Base-by-base conservation (phyloP, 768 basidiomycete species). In the Leccinum uliginosum region DNA sequence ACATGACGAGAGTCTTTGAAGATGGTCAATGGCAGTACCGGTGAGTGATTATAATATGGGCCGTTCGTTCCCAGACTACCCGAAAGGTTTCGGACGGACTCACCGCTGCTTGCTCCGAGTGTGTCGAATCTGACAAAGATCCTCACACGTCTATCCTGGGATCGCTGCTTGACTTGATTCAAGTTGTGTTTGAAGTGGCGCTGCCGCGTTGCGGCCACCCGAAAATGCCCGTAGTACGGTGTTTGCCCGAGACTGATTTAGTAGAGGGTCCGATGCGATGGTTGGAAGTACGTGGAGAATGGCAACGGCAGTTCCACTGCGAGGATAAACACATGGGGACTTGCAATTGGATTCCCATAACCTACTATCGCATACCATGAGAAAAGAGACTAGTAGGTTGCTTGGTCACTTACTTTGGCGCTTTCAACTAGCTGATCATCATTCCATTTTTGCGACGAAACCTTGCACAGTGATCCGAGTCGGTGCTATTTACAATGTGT, bases 1-100 rank as follows among this genome's bases (percentile, higher is more conserved):
- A 46, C 65, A 65, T 68, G 57, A 50, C 50, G 51, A 29, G 27
- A 10, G 54, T 43, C 30, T 10, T n/a, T n/a, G n/a, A 4, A 34
- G 2, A 55, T 29, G 32, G 35, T 24, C 38, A 6, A 32, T 21
- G 44, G 29, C 3, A 27, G 32, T 6, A 17, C 14, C 29, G 29
- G 43, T 34, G 40, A 30, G 50, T 12, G 48, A 60, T 52, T n/a
- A n/a, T 17, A 30, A 32, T 32, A 38, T 38, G n/a, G 38, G 38
- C 38, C 38, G 38, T 38, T 38, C 38, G 38, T 38, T 38, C 38
- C 38, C 3, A 19, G 46, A 7, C 11, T 9, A 17, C n/a, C 14
- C 21, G 48, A 45, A 1, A 19, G 14, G 12, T 35, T 47, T 35
- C 8, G 29, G 30, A 21, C 21, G 6, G 38, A 29, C 26, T 38